Percentiles rank a stretch among this genome's conserved stretches.
These are phyloP conservation scores for Zygotorulaspora sp. DNA, from an alignment of 805 yeast species.

Conservation along the genomic window DNA sequence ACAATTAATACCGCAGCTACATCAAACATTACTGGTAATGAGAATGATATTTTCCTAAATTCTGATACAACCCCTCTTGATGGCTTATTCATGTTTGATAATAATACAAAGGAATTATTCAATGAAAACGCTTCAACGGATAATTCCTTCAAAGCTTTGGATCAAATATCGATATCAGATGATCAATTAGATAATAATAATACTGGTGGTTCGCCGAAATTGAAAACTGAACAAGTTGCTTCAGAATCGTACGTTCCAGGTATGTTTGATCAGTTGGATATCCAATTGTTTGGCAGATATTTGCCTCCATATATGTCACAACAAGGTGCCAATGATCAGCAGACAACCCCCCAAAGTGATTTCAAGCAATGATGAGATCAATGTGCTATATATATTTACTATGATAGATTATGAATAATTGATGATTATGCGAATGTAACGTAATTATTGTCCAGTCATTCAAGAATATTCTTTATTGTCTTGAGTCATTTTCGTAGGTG, in stretches of 20 bases:
- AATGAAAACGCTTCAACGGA: constrained; percentile 4
- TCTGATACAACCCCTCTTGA: constrained; percentile 9
- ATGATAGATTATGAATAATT: constrained; percentile 3
- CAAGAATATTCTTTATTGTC: neutral
- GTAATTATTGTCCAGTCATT: too few relatives aligned
- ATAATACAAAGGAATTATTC: constrained; percentile 5
- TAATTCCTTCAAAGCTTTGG: constrained; percentile 9
- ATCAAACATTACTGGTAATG: constrained; percentile 10
- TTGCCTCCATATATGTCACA: constrained; percentile 75
- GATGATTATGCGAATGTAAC: constrained; percentile 1
- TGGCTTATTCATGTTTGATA: constrained; percentile 9
- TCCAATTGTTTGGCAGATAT: constrained; percentile 78
- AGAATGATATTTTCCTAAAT: constrained; percentile 8
- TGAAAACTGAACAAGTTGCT: constrained; percentile 5
- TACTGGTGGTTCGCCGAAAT: neutral
- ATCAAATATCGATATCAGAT: constrained; percentile 6
- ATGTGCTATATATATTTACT: neutral
- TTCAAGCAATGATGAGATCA: neutral
- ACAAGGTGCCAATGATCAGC: constrained; percentile 10
- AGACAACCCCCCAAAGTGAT: constrained; percentile 6
- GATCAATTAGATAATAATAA: constrained; percentile 1
- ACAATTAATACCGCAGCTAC: constrained; percentile 20
- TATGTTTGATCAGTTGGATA: constrained; percentile 77
- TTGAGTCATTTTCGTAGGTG: constrained; percentile 6
- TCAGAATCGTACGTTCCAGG: constrained; percentile 54